These are phyloP conservation scores for Clonostachys chloroleuca DNA, from an alignment of 2,329 filamentous ascomycete species.

Conservation along the genomic window DNA sequence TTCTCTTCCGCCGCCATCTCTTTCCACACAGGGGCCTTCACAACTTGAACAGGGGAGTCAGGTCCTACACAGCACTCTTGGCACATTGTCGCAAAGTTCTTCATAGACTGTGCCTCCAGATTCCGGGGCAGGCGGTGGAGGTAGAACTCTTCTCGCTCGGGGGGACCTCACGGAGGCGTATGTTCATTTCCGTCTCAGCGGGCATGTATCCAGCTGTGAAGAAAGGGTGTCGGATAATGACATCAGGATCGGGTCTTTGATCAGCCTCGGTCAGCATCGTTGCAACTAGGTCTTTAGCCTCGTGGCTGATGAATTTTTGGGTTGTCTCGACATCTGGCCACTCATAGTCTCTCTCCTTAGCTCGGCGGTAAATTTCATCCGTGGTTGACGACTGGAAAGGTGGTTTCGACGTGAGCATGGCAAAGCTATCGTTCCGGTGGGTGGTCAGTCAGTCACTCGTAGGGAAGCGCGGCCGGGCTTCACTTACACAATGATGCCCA, in stretches of 20 bases:
- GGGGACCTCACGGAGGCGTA: conserved; percentile 53
- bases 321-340: conserved; percentile 68
- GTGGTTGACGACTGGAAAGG: conserved; percentile 92
- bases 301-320: conserved; percentile 66
- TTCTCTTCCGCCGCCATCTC: conserved; percentile 67
- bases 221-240: conserved; percentile 75
- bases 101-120: conserved; percentile 39
- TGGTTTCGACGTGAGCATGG: conserved; percentile 92
- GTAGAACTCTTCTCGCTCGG: conserved; percentile 56
- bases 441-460: not conserved
- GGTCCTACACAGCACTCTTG: conserved; percentile 55
- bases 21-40: conserved; percentile 56
- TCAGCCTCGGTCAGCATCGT: conserved; percentile 73
- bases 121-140: conserved; percentile 36
- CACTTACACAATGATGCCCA: conserved; percentile 89
- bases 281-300: conserved; percentile 75
- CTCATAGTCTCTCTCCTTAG: conserved; percentile 68
- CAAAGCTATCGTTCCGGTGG: conserved; percentile 57
- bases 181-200: conserved; percentile 50
- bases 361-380: conserved; percentile 77
- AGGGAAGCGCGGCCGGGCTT: not conserved
- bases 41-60: conserved; percentile 38
- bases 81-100: conserved; percentile 54
- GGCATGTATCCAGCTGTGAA: conserved; percentile 77
- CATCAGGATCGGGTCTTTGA: conserved; percentile 68